A percentile compares a stretch with the other conserved stretches of the same genome.
These are phyloP conservation scores for Lentinula boryana DNA, from an alignment of 768 basidiomycete species.

Conservation along the genomic window DNA sequence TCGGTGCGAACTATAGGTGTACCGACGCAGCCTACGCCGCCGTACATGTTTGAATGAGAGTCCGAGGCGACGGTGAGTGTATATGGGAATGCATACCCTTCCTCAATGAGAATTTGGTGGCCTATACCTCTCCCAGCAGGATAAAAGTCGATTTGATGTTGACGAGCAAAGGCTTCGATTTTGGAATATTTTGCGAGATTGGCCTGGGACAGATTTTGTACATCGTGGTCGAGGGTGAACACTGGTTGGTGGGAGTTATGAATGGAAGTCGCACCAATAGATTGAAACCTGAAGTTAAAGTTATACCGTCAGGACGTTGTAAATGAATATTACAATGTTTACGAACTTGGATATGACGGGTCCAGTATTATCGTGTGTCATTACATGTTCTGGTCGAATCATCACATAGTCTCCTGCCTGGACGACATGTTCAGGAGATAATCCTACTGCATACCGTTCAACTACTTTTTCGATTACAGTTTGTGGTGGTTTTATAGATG, in stretches of 20 bases:
- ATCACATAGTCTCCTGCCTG: conserved; percentile 99
- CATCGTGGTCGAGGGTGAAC: conserved; percentile 97
- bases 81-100: conserved; percentile 96
- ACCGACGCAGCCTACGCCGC: conserved; percentile 94
- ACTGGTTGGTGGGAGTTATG: conserved; percentile 80
- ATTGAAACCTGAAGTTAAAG: conserved; percentile 66
- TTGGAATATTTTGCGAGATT: conserved; percentile 89
- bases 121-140: conserved; percentile 97
- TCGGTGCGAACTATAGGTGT: conserved; percentile 97
- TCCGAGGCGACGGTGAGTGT: conserved; percentile 95
- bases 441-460: conserved; percentile 91
- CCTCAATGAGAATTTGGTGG: conserved; percentile 95
- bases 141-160: conserved; percentile 88
- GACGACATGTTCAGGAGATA: conserved; percentile 73
- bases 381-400: conserved; percentile 97
- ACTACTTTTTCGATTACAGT: conserved; percentile 97
- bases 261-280: conserved; percentile 85
- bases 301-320: not conserved
- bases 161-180: conserved; percentile 86
- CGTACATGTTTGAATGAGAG: conserved; percentile 99
- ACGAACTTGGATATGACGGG: conserved; percentile 95
- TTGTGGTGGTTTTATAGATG: conserved; percentile 42
- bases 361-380: conserved; percentile 98
- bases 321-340: not conserved
- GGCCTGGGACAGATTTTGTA: conserved; percentile 89